Evolutionary conservation across 176 grass and related monocot species (phyloP).

Genomic region (Dendrocalamus sinicus): DNA sequence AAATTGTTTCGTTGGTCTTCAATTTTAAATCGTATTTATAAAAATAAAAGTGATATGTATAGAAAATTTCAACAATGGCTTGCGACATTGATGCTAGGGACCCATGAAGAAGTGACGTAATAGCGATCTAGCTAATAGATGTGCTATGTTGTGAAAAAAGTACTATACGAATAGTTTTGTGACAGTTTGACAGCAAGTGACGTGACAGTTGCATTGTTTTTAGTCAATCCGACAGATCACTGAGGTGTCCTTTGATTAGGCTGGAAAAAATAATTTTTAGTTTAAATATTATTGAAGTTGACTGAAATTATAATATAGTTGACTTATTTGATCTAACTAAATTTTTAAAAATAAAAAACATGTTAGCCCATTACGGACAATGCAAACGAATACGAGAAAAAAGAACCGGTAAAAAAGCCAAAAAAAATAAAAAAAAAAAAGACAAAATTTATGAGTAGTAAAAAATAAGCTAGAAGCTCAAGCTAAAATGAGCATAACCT

Average conservation of each 20-base stretch:
- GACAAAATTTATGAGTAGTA: too few species aligned
- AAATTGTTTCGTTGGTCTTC: background rate
- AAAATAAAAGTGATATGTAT: background rate
- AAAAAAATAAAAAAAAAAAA: too few species aligned
- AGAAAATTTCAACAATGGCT: background rate
- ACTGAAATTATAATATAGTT: too few species aligned
- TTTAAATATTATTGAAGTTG: fast-evolving
- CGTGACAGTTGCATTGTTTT: background rate
- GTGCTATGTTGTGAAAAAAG: background rate
- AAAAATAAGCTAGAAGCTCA: too few species aligned
- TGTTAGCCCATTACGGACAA: too few species aligned
- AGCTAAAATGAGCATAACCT: too few species aligned
- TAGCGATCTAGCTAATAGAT: background rate
- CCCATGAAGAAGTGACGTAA: background rate
- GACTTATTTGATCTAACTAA: too few species aligned
- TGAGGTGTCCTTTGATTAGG: too few species aligned
- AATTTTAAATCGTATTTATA: background rate
- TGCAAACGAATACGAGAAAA: too few species aligned
- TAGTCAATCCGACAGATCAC: background rate
- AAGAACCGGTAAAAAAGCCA: too few species aligned
- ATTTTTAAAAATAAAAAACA: too few species aligned
- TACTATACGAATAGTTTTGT: background rate
- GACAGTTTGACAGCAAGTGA: background rate
- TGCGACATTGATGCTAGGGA: background rate
- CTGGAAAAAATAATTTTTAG: too few species aligned